Percentiles rank a stretch among this genome's conserved stretches.
These are phyloP conservation scores for Rhodomyrtus psidioides DNA, from an alignment of 441 rosid species.

Conservation along the genomic window DNA sequence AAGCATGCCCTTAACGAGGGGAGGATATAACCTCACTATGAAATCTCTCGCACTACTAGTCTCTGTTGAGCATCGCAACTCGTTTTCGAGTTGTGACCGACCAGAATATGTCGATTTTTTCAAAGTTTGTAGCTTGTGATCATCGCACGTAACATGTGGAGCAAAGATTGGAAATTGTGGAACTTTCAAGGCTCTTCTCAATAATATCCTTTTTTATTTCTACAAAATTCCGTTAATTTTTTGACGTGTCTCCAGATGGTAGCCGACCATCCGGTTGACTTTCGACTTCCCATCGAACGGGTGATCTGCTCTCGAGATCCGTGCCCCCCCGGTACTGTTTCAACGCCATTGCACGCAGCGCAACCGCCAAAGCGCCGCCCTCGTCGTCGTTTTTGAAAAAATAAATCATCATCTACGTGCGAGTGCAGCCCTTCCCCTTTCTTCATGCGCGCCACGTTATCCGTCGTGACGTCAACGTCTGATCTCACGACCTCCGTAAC, in stretches of 20 bases:
- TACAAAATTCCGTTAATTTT: not conserved
- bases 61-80: no score
- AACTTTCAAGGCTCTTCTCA: not conserved
- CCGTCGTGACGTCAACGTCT: not conserved
- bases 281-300: not conserved
- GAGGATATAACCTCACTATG: no score
- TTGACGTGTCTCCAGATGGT: not conserved
- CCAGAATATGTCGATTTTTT: not conserved
- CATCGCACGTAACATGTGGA: no score
- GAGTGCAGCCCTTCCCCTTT: not conserved
- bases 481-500: not conserved
- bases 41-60: no score
- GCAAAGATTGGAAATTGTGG: no score
- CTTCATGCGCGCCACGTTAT: not conserved
- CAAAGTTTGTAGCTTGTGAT: no score
- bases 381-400: not conserved
- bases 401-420: not conserved
- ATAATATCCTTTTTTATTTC: not conserved
- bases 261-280: not conserved
- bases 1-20: rapidly evolving
- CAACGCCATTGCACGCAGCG: not conserved
- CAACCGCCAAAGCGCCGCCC: not conserved
- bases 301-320: not conserved
- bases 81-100: no score
- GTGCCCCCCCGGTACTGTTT: not conserved